Evolutionary conservation across 2,329 filamentous ascomycete genomes (phyloP), one percentile per base, ranked within the genome.

Genomic region (Dothistroma pini): DNA sequence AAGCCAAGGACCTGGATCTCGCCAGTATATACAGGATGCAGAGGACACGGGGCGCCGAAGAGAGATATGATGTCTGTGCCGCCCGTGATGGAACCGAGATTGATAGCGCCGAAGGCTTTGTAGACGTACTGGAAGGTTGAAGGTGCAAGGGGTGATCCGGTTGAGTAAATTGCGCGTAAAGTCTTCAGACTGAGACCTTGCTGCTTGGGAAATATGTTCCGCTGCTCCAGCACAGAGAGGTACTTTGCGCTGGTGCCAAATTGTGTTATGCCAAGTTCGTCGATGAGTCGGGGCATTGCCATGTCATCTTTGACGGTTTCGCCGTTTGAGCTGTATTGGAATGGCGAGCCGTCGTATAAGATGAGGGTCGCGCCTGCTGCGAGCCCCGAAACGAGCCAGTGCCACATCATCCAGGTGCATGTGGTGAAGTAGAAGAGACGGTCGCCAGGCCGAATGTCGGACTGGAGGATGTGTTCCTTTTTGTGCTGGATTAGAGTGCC

Each of bases 401-500:
- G 93, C 92, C 93, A 97, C 93, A 97, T 97, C 93, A 99, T 97
- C 95, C 93, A 97, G 0, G 91, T 96, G 11, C 89, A 92, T 3
- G 93, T 97, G 0, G 92, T 96, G 78, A 93, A 97, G 79, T 97
- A 97, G 75, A 97, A 90, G 71, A 97, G 82, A 21, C 88, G 84
- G 48, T 92, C 90, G 1, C 81, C 79, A 0, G 88, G 83, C 9
- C 83, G 81, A 65, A 99, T 86, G 22, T 92, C 91, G 74, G 89
- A 90, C 73, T 97, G 93, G 2, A 97, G 81, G 52, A 89, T 83
- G 72, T 96, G 93, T 74, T 97, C 95, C 74, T 99, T 99, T 77
- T 97, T 97, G 79, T 97, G 95, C 75, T 97, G 93, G 55, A 97
- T 83, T 7, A 99, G 80, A 0, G 93, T 97, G 7, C 95, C 95